Conservation (phyloP, 1,284 basidiomycete species). For the Psilocybe mexicana region DNA sequence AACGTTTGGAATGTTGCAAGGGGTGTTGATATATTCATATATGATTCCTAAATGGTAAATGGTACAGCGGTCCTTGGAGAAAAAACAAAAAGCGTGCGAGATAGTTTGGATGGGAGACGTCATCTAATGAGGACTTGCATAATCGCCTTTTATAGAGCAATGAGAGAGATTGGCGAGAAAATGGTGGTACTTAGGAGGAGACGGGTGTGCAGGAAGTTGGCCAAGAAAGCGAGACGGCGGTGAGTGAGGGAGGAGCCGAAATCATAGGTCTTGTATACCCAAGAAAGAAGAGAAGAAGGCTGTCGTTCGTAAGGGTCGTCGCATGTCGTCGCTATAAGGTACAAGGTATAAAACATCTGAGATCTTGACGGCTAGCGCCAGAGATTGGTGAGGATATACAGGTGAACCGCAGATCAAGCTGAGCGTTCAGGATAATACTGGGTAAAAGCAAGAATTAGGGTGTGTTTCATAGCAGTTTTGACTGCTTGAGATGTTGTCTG, state of each 20-base stretch:
- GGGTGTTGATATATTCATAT: background rate
- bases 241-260: background rate
- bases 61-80: background rate
- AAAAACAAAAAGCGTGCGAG: background rate
- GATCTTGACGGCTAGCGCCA: slow-evolving; percentile 2
- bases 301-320: background rate
- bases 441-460: background rate
- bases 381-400: background rate
- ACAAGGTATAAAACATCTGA: background rate
- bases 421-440: background rate
- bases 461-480: slow-evolving; percentile 49
- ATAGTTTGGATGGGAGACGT: background rate
- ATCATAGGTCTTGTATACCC: background rate
- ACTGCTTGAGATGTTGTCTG: slow-evolving; percentile 65
- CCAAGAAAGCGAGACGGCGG: background rate
- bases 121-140: background rate
- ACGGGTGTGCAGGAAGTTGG: background rate
- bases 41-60: background rate
- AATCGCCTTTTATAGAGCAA: background rate
- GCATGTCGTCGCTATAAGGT: background rate
- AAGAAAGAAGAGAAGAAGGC: background rate
- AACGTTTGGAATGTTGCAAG: background rate
- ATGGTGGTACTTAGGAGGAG: background rate
- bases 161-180: background rate
- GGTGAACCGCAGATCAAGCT: background rate